Evolutionary conservation across 495 filamentous ascomycete species (phyloP).

Genomic region (Penicillium flavigenum): DNA sequence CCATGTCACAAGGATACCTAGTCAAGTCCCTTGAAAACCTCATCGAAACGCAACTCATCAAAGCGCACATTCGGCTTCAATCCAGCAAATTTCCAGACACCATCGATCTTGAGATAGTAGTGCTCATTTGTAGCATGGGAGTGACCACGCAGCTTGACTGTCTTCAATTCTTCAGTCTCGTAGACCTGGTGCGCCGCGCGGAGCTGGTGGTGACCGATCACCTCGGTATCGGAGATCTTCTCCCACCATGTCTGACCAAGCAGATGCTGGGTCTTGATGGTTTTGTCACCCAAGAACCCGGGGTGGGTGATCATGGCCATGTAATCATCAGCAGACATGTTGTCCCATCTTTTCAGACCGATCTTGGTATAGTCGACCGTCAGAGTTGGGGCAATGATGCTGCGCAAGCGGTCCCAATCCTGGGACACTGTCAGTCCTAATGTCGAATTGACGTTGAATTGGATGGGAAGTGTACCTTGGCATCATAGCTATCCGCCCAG

Average conservation of each 20-base stretch:
- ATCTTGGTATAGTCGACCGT: constrained; percentile 74
- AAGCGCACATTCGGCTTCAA: constrained; percentile 69
- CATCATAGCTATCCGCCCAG: constrained; percentile 83
- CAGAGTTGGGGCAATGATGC: constrained; percentile 71
- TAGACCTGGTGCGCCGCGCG: constrained; percentile 66
- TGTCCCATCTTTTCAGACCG: constrained; percentile 67
- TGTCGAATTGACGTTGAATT: not conserved
- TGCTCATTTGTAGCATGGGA: constrained; percentile 69
- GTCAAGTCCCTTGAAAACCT: constrained; percentile 37
- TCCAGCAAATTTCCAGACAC: constrained; percentile 81
- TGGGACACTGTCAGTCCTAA: not conserved
- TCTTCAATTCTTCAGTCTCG: constrained; percentile 23
- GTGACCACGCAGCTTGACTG: constrained; percentile 49
- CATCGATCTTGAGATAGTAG: constrained; percentile 71
- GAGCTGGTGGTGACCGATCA: constrained; percentile 73
- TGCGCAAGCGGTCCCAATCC: constrained; percentile 70
- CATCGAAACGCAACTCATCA: constrained; percentile 68
- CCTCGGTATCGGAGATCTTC: constrained; percentile 63
- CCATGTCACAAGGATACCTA: not conserved
- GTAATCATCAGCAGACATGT: constrained; percentile 71
- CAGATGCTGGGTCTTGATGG: constrained; percentile 74
- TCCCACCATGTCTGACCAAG: constrained; percentile 72
- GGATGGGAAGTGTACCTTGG: constrained; percentile 41
- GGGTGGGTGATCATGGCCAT: constrained; percentile 66
- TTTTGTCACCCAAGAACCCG: constrained; percentile 66